Percentiles rank a stretch among this genome's conserved stretches.
phyloP scores from a whole-genome alignment of 176 grass and related monocot species.

The Bonia amplexicaulis region DNA sequence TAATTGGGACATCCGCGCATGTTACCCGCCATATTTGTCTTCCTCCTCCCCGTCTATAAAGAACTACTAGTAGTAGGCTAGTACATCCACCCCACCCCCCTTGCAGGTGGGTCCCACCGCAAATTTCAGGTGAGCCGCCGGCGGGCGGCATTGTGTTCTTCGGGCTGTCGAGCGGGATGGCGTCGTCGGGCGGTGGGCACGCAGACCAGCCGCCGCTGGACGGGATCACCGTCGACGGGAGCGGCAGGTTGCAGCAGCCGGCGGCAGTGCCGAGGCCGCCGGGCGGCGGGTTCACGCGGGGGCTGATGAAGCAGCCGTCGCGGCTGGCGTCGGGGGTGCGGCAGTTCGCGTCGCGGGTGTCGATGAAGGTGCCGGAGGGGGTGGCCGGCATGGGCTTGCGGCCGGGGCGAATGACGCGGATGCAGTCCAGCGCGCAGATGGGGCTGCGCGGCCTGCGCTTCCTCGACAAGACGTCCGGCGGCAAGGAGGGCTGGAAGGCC shows the following conservation, averaged over 20 bases:
- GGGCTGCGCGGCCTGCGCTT: slow-evolving; percentile 66
- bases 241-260: background rate
- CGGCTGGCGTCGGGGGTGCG: slow-evolving; percentile 45
- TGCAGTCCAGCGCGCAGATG: slow-evolving; percentile 62
- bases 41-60: background rate
- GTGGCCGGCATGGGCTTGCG: slow-evolving; percentile 31
- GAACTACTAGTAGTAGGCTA: background rate
- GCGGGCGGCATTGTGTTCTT: slow-evolving; percentile 30
- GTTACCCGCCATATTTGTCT: slow-evolving; percentile 55
- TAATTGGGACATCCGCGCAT: slow-evolving; percentile 41
- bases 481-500: slow-evolving; percentile 76
- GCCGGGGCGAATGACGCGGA: slow-evolving; percentile 49
- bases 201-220: slow-evolving; percentile 28
- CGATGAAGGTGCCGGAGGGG: slow-evolving; percentile 69
- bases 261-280: slow-evolving; percentile 7
- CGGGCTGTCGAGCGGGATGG: background rate
- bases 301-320: slow-evolving; percentile 55
- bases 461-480: slow-evolving; percentile 73
- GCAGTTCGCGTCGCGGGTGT: slow-evolving; percentile 58
- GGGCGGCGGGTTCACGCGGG: slow-evolving; percentile 27
- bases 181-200: slow-evolving; percentile 2
- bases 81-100: background rate
- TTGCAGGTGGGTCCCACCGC: background rate
- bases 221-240: slow-evolving; percentile 15
- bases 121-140: slow-evolving; percentile 5